phyloP scores from a whole-genome alignment of 2,329 filamentous ascomycete genomes.

The Simplicillium sp. region DNA sequence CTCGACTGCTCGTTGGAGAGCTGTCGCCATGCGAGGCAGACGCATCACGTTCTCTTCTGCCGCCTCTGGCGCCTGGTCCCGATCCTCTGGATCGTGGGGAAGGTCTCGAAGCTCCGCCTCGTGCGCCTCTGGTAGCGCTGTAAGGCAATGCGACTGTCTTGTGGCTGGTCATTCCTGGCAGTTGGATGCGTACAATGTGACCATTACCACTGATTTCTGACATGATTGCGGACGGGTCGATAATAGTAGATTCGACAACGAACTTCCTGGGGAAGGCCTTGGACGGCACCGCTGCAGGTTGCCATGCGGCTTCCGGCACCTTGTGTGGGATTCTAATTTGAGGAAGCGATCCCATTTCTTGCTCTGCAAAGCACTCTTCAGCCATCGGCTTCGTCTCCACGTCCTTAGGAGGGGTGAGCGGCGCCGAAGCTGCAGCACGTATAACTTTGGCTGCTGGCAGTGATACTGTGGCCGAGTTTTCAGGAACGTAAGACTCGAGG shows the following conservation, averaged over 20 bases:
- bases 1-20: conserved; percentile 15
- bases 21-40: conserved; percentile 18
- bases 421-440: not conserved
- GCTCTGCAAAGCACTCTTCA: conserved; percentile 72
- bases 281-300: conserved; percentile 41
- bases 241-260: conserved; percentile 25
- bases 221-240: conserved; percentile 24
- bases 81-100: conserved; percentile 20
- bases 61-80: conserved; percentile 18
- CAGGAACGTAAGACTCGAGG: conserved; percentile 43
- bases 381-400: conserved; percentile 55
- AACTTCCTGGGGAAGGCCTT: conserved; percentile 47
- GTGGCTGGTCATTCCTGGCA: conserved; percentile 30
- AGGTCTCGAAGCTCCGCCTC: conserved; percentile 15
- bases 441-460: conserved; percentile 33
- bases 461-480: conserved; percentile 58
- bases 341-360: conserved; percentile 71
- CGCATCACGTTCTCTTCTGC: conserved; percentile 19
- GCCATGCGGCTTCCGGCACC: conserved; percentile 54
- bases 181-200: conserved; percentile 26
- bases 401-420: not conserved
- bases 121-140: conserved; percentile 19
- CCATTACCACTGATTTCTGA: conserved; percentile 22
- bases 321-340: conserved; percentile 57
- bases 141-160: conserved; percentile 28